Base-by-base conservation (phyloP, 805 yeast genomes). In the Candida anglica region DNA sequence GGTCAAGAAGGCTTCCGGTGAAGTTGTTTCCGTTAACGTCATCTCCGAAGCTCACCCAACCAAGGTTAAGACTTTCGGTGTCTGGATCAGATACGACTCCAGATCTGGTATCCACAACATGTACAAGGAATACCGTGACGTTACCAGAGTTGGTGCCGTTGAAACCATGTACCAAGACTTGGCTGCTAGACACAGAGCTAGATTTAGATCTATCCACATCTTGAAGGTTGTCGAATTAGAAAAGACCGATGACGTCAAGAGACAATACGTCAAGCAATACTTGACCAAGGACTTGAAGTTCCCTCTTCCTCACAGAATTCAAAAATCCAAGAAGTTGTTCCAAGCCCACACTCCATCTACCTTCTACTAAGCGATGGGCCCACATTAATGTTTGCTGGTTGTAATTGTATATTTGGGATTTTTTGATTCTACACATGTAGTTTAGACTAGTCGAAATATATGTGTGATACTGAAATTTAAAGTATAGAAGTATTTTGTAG, bases 71-170 rank as follows among this genome's bases (percentile, higher is more conserved):
- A 93, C 89, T 86, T 93, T 89, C 69, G 98, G 97, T 79, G 72
- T 93, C 78, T 93, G 99, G 99, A 85, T 93, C 71, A 89, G 98
- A 81, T 93, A 93, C 86, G 98, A 93, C 71, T 93, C 99, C 53
- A 94, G 99, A 85, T 93, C 98, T 56, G 99, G 99, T 79, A 89
- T 96, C 65, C 98, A 93, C 95, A 93, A 93, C 94, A 93, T 93
- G 97, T 93, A 93, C 96, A 93, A 93, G 82, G 99, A 93, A 80
- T 86, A 87, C 93, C 88, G 98, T 77, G 98, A 91, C 63, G 95
- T 91, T 60, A 75, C 96, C 79, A 93, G 99, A 80, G 95, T 88
- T 50, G 95, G 86, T 71, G 98, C 98, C 57, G 97, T 93, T 66
- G 95, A 86, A 74, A 77, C 93, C 67, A 83, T 93, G 83, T 93